Percentiles rank a stretch among this genome's conserved stretches.
These are phyloP conservation scores for Amauroascus verrucosus DNA, from an alignment of 2,329 filamentous ascomycete species.

Conservation along the genomic window DNA sequence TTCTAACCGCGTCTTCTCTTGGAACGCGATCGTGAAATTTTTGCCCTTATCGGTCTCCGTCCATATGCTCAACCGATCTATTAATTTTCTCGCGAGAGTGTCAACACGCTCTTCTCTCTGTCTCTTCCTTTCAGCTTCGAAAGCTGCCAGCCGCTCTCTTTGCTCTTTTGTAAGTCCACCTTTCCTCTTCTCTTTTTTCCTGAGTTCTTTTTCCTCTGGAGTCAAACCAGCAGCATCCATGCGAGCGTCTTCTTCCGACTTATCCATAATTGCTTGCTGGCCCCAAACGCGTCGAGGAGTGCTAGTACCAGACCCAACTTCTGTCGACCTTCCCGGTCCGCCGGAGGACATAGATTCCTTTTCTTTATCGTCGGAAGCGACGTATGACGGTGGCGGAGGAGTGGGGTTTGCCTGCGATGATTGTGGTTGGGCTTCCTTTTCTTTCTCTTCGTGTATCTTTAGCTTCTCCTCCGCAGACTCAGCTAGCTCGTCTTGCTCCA, in stretches of 20 bases:
- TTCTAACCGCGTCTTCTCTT: slow-evolving; percentile 87
- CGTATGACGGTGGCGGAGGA: slow-evolving; percentile 11
- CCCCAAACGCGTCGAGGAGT: slow-evolving; percentile 52
- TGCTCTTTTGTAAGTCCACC: slow-evolving; percentile 68
- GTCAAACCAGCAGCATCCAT: slow-evolving; percentile 55
- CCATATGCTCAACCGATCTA: slow-evolving; percentile 87
- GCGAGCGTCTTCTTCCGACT: slow-evolving; percentile 65
- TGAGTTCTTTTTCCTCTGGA: slow-evolving; percentile 63
- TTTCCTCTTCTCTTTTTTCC: slow-evolving; percentile 83
- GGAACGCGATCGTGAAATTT: slow-evolving; percentile 80
- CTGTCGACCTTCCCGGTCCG: slow-evolving; percentile 13
- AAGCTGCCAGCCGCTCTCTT: slow-evolving; percentile 77
- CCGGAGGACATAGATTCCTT: not conserved
- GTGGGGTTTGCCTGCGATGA: not conserved
- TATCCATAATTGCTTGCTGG: slow-evolving; percentile 79
- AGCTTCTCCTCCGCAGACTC: slow-evolving; percentile 44
- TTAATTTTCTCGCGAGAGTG: slow-evolving; percentile 70
- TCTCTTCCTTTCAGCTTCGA: slow-evolving; percentile 72
- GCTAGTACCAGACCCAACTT: slow-evolving; percentile 33
- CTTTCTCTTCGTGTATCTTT: slow-evolving; percentile 29
- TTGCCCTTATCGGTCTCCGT: slow-evolving; percentile 86
- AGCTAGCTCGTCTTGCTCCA: slow-evolving; percentile 56
- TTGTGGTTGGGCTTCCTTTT: slow-evolving; percentile 21
- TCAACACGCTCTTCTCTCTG: slow-evolving; percentile 85
- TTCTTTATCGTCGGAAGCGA: slow-evolving; percentile 17